Conservation (phyloP, 176 grass and related monocot genomes). For the Raddia distichophylla region DNA sequence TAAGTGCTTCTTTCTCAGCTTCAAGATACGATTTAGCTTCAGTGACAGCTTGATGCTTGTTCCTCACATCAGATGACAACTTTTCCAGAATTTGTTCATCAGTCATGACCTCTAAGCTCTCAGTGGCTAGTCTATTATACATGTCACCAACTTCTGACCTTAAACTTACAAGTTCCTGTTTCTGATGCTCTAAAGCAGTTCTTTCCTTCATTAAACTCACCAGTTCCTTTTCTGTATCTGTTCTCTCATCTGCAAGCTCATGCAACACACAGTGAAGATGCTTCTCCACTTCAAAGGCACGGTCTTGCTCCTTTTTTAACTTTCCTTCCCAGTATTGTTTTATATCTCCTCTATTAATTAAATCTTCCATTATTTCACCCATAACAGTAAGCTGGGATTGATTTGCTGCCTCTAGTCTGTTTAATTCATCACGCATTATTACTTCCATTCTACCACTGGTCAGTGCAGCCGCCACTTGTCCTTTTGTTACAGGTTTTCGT, state of each 20-base stretch:
- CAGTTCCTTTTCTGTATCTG: slow-evolving; percentile 46
- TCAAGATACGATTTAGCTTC: slow-evolving; percentile 81
- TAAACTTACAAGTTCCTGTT: slow-evolving; percentile 56
- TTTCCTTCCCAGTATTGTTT: slow-evolving; percentile 68
- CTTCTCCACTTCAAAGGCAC: slow-evolving; percentile 45
- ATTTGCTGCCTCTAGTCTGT: slow-evolving; percentile 70
- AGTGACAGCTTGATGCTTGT: slow-evolving; percentile 64
- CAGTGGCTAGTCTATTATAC: slow-evolving; percentile 55
- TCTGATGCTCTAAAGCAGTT: slow-evolving; percentile 54
- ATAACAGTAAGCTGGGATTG: slow-evolving; percentile 55
- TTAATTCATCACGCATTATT: slow-evolving; percentile 62
- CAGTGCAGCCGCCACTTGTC: slow-evolving; percentile 81
- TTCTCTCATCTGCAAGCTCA: slow-evolving; percentile 63
- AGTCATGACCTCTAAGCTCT: slow-evolving; percentile 56
- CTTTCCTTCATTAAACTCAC: slow-evolving; percentile 69
- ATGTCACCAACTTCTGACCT: slow-evolving; percentile 75
- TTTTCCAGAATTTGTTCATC: slow-evolving; percentile 62
- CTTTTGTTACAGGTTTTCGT: slow-evolving; percentile 86
- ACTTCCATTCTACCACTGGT: slow-evolving; percentile 83
- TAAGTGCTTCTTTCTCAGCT: slow-evolving; percentile 84
- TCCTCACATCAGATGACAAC: slow-evolving; percentile 48
- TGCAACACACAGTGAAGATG: slow-evolving; percentile 58
- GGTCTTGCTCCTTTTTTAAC: slow-evolving; percentile 55
- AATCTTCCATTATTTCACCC: slow-evolving; percentile 81
- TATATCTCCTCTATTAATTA: slow-evolving; percentile 79